These are phyloP conservation scores for Vitis hybrid DNA, from an alignment of 177 flowering plant species.

Conservation along the genomic window DNA sequence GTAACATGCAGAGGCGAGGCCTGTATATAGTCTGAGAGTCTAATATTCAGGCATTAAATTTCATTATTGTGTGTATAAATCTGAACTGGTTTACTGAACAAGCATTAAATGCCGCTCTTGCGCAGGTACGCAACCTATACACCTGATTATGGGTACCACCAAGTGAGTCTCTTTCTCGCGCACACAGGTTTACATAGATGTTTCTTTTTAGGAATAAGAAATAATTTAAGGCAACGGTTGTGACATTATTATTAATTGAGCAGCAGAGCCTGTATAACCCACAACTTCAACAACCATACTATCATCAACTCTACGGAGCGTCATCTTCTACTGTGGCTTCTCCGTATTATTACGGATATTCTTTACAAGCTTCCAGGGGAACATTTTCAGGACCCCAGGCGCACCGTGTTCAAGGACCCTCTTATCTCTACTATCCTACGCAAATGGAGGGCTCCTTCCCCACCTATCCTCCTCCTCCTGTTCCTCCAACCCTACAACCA, in stretches of 20 bases:
- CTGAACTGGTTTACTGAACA: no score
- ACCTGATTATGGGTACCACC: conserved; percentile 71
- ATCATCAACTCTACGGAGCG: conserved; percentile 57
- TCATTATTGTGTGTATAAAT: no score
- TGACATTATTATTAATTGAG: neutral
- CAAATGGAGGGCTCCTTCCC: conserved; percentile 34
- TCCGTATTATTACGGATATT: conserved; percentile 62
- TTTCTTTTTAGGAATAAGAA: no score
- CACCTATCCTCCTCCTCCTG: conserved; percentile 4
- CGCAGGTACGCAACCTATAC: conserved; percentile 66
- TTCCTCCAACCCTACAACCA: conserved; percentile 5
- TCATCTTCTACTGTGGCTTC: conserved; percentile 39
- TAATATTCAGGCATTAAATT: no score
- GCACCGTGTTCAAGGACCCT: conserved; percentile 43
- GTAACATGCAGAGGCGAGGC: neutral
- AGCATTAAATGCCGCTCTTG: neutral
- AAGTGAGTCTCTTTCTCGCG: conserved; percentile 31
- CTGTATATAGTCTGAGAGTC: no score
- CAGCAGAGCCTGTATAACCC: conserved; percentile 58
- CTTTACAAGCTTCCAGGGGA: conserved; percentile 48
- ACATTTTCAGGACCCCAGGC: conserved; percentile 43
- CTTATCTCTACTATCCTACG: conserved; percentile 65
- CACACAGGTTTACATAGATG: neutral
- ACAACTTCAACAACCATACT: conserved; percentile 55
- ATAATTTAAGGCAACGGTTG: no score